Base-by-base conservation (phyloP, 176 grass and related monocot species). In the Carex cristatella region DNA sequence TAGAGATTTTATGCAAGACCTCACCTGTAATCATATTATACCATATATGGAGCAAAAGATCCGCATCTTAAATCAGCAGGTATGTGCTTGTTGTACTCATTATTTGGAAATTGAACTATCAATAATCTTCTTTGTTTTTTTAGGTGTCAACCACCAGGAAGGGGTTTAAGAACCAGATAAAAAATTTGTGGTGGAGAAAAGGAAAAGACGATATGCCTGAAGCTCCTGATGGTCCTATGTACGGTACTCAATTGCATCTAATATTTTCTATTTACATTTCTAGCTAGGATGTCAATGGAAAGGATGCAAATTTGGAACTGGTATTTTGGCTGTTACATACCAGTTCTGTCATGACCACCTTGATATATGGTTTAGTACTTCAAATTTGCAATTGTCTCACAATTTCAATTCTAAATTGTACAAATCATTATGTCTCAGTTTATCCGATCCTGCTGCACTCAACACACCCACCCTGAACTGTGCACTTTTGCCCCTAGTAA, bases 111-210 rank as follows among this genome's bases (percentile, higher is more conserved):
- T 71, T 87, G 72, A 54, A 38, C 46, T 44, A 66, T 49, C 4
- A 19, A 40, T 87, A 83, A 60, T 83, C 69, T 85, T 57, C 48
- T 49, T 49, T 49, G 48, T 87, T 68, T 4, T 90, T 86, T 46
- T 95, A 99, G 96, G 93, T 99, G 72, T 86, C 90, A 62, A 88
- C 90, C 69, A 95, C 91, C 75, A 99, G 96, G 81, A 95, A 94
- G 87, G 96, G 96, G 53, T 95, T 99, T 79, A 95, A 85, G 86
- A 99, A 99, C 88, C 96, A 99, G 73, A 99, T 99, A 73, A 99
- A 99, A 83, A 99, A 99, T 79, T 87, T 99, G 87, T 99, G 95
- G 96, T 98, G 91, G 93, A 93, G 96, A 91, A 99, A 99, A 88
- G 89, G 81, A 81, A 94, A 87, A 84, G 96, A 98, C 44, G 96